Conservation (phyloP, 1,139 yeast species). For the Suhomyces guaymorum region DNA sequence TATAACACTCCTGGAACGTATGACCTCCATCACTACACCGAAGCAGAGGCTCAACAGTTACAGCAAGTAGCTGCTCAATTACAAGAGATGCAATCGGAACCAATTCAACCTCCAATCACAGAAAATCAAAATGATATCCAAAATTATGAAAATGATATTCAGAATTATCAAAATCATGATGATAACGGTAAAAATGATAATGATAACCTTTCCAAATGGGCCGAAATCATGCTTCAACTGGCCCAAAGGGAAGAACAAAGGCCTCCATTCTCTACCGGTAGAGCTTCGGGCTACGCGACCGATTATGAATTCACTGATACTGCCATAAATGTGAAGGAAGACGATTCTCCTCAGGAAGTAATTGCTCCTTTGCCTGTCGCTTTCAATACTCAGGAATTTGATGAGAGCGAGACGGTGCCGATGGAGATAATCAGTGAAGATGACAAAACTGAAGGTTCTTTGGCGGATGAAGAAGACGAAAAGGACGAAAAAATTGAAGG, state of each 20-base stretch:
- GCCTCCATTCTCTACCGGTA: conserved; percentile 1
- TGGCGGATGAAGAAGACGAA: conserved; percentile 27
- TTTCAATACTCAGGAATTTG: conserved; percentile 18
- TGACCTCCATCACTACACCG: not conserved
- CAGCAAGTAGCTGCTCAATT: conserved; percentile 13
- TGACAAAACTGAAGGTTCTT: conserved; percentile 30
- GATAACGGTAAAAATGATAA: not conserved
- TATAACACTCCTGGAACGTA: not conserved
- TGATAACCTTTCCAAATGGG: conserved; percentile 3
- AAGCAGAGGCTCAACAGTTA: conserved; percentile 1
- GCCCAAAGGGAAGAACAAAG: not conserved
- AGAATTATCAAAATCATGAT: not conserved
- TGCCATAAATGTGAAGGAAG: conserved; percentile 5
- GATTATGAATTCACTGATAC: conserved; percentile 22
- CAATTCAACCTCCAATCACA: not conserved
- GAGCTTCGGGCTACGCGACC: conserved; percentile 22
- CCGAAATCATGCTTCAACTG: conserved; percentile 3
- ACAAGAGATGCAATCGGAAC: conserved; percentile 7
- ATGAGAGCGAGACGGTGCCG: conserved; percentile 1
- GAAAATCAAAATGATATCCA: not conserved
- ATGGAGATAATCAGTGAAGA: conserved; percentile 18
- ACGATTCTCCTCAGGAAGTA: conserved; percentile 1
- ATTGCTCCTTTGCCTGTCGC: conserved; percentile 24
- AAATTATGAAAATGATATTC: not conserved
- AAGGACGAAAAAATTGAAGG: no score